Evolutionary conservation across 2,329 filamentous ascomycete genomes (phyloP).

Genomic region (Colletotrichum sp.): DNA sequence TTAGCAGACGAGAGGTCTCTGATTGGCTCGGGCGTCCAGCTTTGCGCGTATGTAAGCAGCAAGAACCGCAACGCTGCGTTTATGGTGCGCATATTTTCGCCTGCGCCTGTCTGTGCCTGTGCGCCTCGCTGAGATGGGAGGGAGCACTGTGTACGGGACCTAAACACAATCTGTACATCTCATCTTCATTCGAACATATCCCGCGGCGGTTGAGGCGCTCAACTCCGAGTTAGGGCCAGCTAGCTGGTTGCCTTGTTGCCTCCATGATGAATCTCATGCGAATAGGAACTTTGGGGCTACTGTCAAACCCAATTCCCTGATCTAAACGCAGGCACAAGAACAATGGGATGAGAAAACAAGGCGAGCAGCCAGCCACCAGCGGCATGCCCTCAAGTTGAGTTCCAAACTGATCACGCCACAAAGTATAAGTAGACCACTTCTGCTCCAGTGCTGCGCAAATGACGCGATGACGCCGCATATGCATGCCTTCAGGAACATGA

Average conservation of each 20-base stretch:
- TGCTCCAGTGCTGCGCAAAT: neutral
- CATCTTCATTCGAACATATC: neutral
- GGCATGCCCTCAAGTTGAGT: neutral
- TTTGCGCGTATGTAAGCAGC: constrained; percentile 6
- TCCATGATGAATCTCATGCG: neutral
- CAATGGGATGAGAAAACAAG: neutral
- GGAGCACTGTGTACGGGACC: neutral
- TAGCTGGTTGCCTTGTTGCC: neutral
- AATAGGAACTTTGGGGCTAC: neutral
- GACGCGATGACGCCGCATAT: neutral
- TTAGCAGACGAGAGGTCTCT: neutral
- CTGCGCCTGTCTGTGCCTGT: neutral
- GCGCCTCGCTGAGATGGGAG: neutral
- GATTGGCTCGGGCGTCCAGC: neutral
- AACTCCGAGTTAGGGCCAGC: neutral
- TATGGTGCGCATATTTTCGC: neutral
- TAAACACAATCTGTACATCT: neutral
- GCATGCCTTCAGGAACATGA: neutral
- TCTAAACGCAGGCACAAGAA: neutral
- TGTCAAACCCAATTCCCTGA: neutral
- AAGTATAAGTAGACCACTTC: neutral
- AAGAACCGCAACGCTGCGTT: neutral
- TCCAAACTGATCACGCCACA: neutral
- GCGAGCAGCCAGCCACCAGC: neutral
- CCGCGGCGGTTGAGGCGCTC: neutral